Evolutionary conservation across 1,284 basidiomycete species (phyloP).

Genomic region (Ceratobasidium sp.): DNA sequence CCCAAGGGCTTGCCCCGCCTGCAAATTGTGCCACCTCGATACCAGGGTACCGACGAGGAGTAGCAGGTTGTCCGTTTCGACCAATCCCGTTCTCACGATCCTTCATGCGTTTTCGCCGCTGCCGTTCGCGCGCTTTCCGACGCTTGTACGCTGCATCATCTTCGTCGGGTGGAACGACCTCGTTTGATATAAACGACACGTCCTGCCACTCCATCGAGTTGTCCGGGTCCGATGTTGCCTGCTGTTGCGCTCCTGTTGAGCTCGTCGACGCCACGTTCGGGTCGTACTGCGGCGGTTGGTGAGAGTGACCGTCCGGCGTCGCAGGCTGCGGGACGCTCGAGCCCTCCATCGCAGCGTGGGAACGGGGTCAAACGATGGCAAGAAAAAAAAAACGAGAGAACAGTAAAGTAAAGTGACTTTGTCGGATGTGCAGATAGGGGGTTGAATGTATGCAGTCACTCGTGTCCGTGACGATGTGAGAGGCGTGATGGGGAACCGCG

Average conservation of each 20-base stretch:
- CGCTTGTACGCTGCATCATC: constrained; percentile 61
- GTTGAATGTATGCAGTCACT: constrained; percentile 43
- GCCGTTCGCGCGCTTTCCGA: constrained; percentile 82
- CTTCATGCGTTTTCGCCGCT: constrained; percentile 78
- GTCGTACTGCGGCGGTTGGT: constrained; percentile 35
- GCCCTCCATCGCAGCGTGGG: constrained; percentile 39
- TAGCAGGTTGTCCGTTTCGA: constrained; percentile 36
- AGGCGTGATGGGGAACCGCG: constrained; percentile 40
- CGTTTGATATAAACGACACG: constrained; percentile 34
- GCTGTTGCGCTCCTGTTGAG: background rate
- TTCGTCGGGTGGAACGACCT: constrained; percentile 41
- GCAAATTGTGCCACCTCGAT: constrained; percentile 29
- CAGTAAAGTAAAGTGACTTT: background rate
- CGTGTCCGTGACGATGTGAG: constrained; percentile 41
- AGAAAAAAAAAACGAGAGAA: constrained; percentile 7
- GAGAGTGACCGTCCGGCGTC: constrained; percentile 38
- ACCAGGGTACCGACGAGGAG: constrained; percentile 37
- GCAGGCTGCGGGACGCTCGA: constrained; percentile 27
- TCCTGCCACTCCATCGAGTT: constrained; percentile 44
- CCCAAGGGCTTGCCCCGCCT: constrained; percentile 34
- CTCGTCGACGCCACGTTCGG: constrained; percentile 36
- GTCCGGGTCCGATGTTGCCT: constrained; percentile 19
- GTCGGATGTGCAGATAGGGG: constrained; percentile 13
- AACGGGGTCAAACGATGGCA: constrained; percentile 1
- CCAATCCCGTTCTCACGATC: constrained; percentile 60